phyloP scores from a whole-genome alignment of 2,329 filamentous ascomycete genomes.

The Parafenestella ontariensis region DNA sequence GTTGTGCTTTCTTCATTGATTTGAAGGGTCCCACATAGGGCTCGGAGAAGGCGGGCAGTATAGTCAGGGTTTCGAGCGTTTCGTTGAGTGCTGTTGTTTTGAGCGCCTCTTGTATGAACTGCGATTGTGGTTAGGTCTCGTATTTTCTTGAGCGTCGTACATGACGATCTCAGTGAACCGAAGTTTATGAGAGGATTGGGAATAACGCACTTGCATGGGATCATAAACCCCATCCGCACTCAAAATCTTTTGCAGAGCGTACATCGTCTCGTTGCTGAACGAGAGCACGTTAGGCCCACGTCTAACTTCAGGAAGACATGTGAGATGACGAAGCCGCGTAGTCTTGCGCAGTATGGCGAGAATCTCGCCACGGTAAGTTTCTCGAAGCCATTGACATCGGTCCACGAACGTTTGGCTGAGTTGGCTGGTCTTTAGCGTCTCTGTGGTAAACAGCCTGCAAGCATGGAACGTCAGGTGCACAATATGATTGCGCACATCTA shows the following conservation, averaged over 20 bases:
- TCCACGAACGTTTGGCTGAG: neutral
- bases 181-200: neutral
- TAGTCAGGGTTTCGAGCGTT: neutral
- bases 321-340: neutral
- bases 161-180: neutral
- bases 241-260: too few relatives aligned
- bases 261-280: neutral
- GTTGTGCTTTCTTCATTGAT: neutral
- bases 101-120: neutral
- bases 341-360: neutral
- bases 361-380: neutral
- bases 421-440: neutral
- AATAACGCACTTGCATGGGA: neutral
- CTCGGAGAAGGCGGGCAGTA: neutral
- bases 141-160: neutral
- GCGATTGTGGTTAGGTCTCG: neutral
- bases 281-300: neutral
- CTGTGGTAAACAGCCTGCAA: neutral
- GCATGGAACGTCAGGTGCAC: neutral
- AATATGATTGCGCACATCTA: neutral
- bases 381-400: neutral
- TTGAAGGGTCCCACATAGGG: neutral
- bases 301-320: slow-evolving; percentile 2
- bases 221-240: neutral
- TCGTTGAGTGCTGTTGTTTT: neutral